A percentile compares a stretch with the other conserved stretches of the same genome.
These are phyloP conservation scores for Botryotinia globosa DNA, from an alignment of 2,329 filamentous ascomycete genomes.

Conservation along the genomic window DNA sequence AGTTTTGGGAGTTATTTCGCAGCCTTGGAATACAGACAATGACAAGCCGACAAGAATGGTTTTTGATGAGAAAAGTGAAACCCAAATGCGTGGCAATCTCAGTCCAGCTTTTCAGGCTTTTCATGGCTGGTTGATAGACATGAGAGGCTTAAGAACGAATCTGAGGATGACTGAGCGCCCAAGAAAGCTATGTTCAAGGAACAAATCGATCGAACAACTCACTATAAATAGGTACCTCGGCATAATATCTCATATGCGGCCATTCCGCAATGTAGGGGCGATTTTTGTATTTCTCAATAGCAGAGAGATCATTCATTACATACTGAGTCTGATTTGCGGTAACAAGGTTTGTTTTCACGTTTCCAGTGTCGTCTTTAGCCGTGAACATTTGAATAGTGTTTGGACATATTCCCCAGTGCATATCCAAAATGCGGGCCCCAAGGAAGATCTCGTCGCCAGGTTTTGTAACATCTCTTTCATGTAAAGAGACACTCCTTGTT, in stretches of 20 bases:
- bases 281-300: slow-evolving; percentile 24
- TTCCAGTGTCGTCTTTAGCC: slow-evolving; percentile 20
- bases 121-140: neutral
- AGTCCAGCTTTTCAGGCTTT: neutral
- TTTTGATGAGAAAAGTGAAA: neutral
- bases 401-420: slow-evolving; percentile 29
- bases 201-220: neutral
- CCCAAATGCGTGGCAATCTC: neutral
- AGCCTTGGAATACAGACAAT: neutral
- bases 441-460: slow-evolving; percentile 28
- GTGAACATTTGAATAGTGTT: slow-evolving; percentile 30
- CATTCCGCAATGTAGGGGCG: slow-evolving; percentile 27
- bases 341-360: slow-evolving; percentile 20
- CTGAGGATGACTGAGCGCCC: neutral
- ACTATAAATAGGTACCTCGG: slow-evolving; percentile 32
- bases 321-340: slow-evolving; percentile 25
- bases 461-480: slow-evolving; percentile 12
- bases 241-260: slow-evolving; percentile 33
- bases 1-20: fast-evolving
- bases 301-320: slow-evolving; percentile 31
- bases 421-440: slow-evolving; percentile 25
- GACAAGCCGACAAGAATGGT: neutral
- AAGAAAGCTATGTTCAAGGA: neutral
- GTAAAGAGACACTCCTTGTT: slow-evolving; percentile 26
- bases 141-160: no score